Evolutionary conservation across 202 grass and related monocot genomes (phyloP), one percentile per base, ranked within the genome.

Genomic region (Brachypodium distachyon): DNA sequence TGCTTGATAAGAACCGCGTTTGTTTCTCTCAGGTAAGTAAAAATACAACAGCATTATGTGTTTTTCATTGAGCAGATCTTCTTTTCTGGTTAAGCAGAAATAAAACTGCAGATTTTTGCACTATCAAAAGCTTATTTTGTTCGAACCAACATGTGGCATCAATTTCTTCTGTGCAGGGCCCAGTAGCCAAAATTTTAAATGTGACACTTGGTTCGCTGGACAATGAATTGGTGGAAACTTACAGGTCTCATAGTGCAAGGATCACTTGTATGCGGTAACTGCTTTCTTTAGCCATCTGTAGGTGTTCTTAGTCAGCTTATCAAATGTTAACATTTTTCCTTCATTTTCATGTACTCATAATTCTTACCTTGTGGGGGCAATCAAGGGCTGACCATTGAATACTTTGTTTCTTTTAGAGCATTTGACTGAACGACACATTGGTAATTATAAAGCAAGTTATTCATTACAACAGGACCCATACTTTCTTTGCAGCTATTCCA

Each of bases 191-290:
- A 89, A 85, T 64, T 61, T 40, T 74, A n/a, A n/a, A n/a, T n/a
- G n/a, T n/a, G 13, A 81, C 49, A 73, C 13, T 85, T 64, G 51
- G 81, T 79, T 47, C 10, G 12, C 73, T 79, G 23, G 31, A 49
- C 42, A 29, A 25, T 40, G 50, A 70, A 54, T 54, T 80, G 18
- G 43, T 60, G 59, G 77, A 92, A 82, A 83, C 29, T 22, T 79
- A 86, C 61, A 87, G 11, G 36, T 82, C 42, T 79, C 94, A 97
- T 88, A 64, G 86, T 73, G 87, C 91, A 87, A 90, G 84, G 76
- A 88, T 94, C 63, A 92, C 94, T 64, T 87, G 79, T 77, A 87
- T 90, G 84, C 85, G 94, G 94, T 97, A 58, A 73, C 49, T 61
- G 4, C 28, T 71, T 38, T 69, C 48, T 41, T 81, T 28, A 29